Evolutionary conservation across 352 stramenopile genomes (phyloP).

Genomic region (Phytophthora citricola): DNA sequence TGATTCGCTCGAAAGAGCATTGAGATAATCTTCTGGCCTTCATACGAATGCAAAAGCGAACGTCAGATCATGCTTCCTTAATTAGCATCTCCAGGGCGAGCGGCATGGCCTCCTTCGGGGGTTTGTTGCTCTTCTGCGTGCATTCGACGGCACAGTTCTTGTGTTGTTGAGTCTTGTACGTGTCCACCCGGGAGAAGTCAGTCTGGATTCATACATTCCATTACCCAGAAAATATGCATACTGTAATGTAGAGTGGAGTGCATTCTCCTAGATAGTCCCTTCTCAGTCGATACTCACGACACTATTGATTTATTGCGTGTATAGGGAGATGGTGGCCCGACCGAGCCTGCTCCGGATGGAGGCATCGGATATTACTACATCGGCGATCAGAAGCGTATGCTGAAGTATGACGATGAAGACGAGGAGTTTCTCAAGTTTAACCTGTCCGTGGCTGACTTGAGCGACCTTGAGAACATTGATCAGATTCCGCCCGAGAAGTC

Average conservation of each 20-base stretch:
- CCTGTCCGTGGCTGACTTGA: slow-evolving; percentile 60
- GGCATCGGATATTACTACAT: slow-evolving; percentile 89
- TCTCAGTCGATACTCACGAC: slow-evolving; percentile 23
- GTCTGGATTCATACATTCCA: slow-evolving; percentile 86
- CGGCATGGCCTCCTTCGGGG: slow-evolving; percentile 12
- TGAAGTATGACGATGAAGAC: slow-evolving; percentile 73
- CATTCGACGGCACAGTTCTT: slow-evolving; percentile 84
- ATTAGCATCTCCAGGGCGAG: slow-evolving; percentile 84
- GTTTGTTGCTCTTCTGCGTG: slow-evolving; percentile 43
- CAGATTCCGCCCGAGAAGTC: slow-evolving; percentile 65
- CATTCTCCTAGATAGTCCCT: neutral
- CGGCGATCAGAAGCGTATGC: slow-evolving; percentile 85
- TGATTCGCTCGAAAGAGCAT: slow-evolving; percentile 51
- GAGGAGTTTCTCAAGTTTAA: slow-evolving; percentile 84
- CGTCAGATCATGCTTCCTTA: slow-evolving; percentile 74
- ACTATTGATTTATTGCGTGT: slow-evolving; percentile 20
- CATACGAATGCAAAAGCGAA: slow-evolving; percentile 88
- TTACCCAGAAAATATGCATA: slow-evolving; percentile 2
- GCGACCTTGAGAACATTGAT: slow-evolving; percentile 67
- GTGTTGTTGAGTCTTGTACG: slow-evolving; percentile 61
- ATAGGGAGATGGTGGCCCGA: slow-evolving; percentile 81
- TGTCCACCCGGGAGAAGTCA: slow-evolving; percentile 82
- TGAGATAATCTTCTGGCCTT: slow-evolving; percentile 86
- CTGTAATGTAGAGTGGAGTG: neutral
- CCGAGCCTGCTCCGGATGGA: slow-evolving; percentile 70